A percentile compares a stretch with the other conserved stretches of the same genome.
Evolutionary conservation across 352 stramenopile species (phyloP).

Genomic region (Phytophthora palmivora): DNA sequence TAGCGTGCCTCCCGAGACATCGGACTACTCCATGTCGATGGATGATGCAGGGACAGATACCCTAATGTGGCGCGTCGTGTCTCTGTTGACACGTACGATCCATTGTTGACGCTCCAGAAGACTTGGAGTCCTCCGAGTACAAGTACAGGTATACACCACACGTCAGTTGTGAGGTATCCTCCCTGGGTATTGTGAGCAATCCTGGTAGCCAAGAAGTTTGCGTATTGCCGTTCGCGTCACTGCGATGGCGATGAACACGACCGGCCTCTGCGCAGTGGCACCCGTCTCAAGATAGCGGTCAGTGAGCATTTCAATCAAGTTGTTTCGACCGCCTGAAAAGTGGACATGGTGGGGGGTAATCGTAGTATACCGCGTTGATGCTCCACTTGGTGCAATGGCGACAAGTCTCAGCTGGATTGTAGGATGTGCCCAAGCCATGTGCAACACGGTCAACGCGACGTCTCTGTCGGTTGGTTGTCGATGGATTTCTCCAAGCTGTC

Average conservation of each 20-base stretch:
- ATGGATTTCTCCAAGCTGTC: neutral
- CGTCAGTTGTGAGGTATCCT: constrained; percentile 6
- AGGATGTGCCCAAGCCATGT: constrained; percentile 14
- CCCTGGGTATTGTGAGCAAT: neutral
- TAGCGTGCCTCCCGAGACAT: constrained; percentile 16
- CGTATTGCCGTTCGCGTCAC: constrained; percentile 22
- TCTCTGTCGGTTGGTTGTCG: neutral
- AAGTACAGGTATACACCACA: no score
- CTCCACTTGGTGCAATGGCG: constrained; percentile 1
- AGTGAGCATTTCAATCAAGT: constrained; percentile 28
- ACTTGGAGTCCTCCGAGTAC: no score
- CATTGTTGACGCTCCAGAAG: no score
- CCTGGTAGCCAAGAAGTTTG: constrained; percentile 1
- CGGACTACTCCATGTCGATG: constrained; percentile 2
- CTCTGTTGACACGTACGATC: constrained; percentile 16
- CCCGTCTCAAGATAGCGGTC: constrained; percentile 17
- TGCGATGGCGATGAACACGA: constrained; percentile 4
- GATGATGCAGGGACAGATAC: constrained; percentile 6
- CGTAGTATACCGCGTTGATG: constrained; percentile 16
- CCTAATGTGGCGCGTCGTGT: neutral
- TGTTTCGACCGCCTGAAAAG: constrained; percentile 17
- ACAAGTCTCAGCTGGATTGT: constrained; percentile 17
- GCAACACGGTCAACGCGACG: constrained; percentile 11
- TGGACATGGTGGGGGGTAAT: constrained; percentile 37
- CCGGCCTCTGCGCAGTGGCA: constrained; percentile 4